phyloP scores from a whole-genome alignment of 2,329 filamentous ascomycete genomes.

The Cercospora sp. region DNA sequence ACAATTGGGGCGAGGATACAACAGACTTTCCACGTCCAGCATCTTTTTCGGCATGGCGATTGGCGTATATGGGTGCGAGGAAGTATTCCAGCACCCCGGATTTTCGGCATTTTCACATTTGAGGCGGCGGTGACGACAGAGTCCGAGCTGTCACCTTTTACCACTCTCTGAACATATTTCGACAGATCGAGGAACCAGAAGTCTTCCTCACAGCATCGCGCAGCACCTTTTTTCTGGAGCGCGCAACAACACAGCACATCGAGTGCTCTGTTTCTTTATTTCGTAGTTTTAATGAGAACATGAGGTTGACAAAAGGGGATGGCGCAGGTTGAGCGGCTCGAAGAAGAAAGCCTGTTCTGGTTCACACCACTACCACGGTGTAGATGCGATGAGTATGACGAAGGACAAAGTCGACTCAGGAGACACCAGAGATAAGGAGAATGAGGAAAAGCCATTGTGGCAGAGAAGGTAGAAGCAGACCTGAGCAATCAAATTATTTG shows the following conservation, averaged over 20 bases:
- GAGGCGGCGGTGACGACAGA: neutral
- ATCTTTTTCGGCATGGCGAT: conserved; percentile 1
- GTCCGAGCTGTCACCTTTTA: neutral
- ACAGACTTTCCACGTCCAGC: neutral
- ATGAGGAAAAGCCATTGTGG: neutral
- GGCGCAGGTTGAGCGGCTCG: neutral
- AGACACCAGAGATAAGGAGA: neutral
- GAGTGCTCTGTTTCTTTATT: neutral
- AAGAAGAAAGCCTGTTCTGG: neutral
- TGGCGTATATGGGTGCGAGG: conserved; percentile 2
- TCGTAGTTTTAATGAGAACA: conserved; percentile 6
- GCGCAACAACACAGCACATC: neutral
- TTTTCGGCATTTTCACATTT: neutral
- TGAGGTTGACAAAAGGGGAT: conserved; percentile 1
- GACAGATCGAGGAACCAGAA: conserved; percentile 5
- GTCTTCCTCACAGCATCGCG: neutral
- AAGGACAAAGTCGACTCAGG: neutral
- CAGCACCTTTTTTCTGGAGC: neutral
- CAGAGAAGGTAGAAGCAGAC: neutral
- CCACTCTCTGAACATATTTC: conserved; percentile 10
- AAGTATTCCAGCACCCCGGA: neutral
- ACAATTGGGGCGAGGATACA: neutral
- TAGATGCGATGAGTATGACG: neutral
- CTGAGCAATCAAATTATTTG: neutral
- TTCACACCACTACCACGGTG: neutral